Conservation (phyloP, 2,329 filamentous ascomycete species). For the Penicillium freii region DNA sequence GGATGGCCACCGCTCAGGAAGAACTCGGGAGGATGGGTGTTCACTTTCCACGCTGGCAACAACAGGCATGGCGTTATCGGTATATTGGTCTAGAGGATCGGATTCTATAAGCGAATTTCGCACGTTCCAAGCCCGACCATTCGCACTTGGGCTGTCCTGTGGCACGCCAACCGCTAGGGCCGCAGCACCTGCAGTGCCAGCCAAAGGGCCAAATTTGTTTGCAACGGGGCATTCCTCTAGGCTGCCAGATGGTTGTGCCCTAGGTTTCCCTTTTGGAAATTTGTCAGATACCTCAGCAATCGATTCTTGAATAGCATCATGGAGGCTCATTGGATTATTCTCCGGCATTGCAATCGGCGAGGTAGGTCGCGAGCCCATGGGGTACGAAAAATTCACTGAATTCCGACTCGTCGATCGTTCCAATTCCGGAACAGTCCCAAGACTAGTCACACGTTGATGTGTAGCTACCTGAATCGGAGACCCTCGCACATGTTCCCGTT, state of each 20-base stretch:
- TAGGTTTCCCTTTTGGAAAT: slow-evolving; percentile 26
- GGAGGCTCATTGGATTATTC: slow-evolving; percentile 18
- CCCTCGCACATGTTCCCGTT: slow-evolving; percentile 28
- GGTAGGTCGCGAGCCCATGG: slow-evolving; percentile 41
- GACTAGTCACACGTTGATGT: slow-evolving; percentile 20
- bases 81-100: not conserved
- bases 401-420: slow-evolving; percentile 43
- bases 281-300: slow-evolving; percentile 28
- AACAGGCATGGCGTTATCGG: not conserved
- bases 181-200: slow-evolving; percentile 33
- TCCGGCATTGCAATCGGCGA: slow-evolving; percentile 35
- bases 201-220: slow-evolving; percentile 24
- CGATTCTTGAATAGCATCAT: slow-evolving; percentile 23
- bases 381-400: slow-evolving; percentile 52
- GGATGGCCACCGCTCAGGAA: slow-evolving; percentile 14
- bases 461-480: slow-evolving; percentile 17
- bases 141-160: slow-evolving; percentile 12
- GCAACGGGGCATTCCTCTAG: slow-evolving; percentile 30
- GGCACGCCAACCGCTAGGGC: slow-evolving; percentile 26
- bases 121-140: slow-evolving; percentile 8
- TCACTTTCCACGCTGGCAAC: not conserved
- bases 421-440: slow-evolving; percentile 35
- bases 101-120: not conserved
- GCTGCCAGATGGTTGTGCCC: slow-evolving; percentile 21
- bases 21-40: slow-evolving; percentile 14